These are phyloP conservation scores for Nepenthes mirabilis DNA, from an alignment of 148 eudicot species.

Conservation along the genomic window DNA sequence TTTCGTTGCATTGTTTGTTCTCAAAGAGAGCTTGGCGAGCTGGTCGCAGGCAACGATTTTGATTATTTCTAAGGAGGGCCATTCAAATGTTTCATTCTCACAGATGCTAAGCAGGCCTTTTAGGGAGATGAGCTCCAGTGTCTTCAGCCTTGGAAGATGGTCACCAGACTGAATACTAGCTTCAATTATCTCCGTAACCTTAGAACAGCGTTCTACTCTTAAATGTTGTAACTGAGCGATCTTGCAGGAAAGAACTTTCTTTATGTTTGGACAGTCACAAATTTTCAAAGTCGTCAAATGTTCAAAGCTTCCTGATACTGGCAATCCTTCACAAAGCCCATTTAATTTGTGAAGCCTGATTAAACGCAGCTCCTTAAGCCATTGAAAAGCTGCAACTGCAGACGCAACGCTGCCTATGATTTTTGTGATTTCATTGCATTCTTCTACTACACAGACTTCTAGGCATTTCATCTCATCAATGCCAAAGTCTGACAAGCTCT, in stretches of 20 bases:
- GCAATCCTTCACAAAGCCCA: conserved; percentile 3
- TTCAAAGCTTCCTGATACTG: conserved; percentile 7
- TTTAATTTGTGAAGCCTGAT: conserved; percentile 1
- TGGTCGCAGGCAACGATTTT: conserved; percentile 7
- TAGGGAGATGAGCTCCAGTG: not conserved
- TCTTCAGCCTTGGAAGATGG: not conserved
- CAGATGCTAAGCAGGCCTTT: not conserved
- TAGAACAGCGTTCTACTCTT: conserved; percentile 11
- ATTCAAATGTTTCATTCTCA: not conserved
- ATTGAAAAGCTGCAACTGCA: conserved; percentile 3
- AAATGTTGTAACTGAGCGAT: conserved; percentile 8
- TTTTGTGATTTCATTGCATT: conserved; percentile 6
- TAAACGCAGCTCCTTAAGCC: conserved; percentile 10
- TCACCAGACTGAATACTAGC: conserved; percentile 2
- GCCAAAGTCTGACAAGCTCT: conserved; percentile 11
- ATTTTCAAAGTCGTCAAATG: conserved; percentile 7
- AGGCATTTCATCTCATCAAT: conserved; percentile 10
- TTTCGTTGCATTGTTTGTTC: conserved; percentile 2
- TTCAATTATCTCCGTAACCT: conserved; percentile 10
- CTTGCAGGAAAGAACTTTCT: conserved; percentile 3
- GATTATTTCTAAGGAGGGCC: not conserved
- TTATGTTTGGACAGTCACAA: conserved; percentile 8
- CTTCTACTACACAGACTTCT: conserved; percentile 12
- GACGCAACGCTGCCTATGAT: not conserved
- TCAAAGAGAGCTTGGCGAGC: conserved; percentile 5